Base-by-base conservation (phyloP, 768 basidiomycete species). In the Coprinellus aureogranulatus region DNA sequence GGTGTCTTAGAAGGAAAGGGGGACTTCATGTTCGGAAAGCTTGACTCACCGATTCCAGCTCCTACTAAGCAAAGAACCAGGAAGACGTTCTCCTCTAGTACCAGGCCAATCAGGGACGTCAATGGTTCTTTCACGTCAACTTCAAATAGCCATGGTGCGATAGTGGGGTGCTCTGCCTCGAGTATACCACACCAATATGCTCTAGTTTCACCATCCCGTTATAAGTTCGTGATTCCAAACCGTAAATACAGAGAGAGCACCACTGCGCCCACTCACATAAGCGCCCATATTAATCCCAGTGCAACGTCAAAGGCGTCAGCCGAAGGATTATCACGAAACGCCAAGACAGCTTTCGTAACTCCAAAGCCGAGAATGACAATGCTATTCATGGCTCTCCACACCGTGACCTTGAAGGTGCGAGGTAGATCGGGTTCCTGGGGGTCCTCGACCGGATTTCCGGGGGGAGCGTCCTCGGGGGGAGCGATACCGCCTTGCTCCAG, bases 371-470 rank as follows among this genome's bases (percentile, higher is more conserved):
- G 3, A 3, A 55, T 9, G 25, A 55, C 25, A 6, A 28, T 25
- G 25, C 39, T 47, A 30, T 55, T 55, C 11, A 47, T 46, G 1
- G 41, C 5, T 30, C 54, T 28, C 54, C 54, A 55, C 3, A 47
- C 20, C 5, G 54, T 47, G 30, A 55, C 18, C 27, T 55, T 55
- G 54, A 55, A 44, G n/a, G n/a, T n/a, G n/a, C n/a, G n/a, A n/a
- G n/a, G n/a, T n/a, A n/a, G n/a, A n/a, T n/a, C n/a, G n/a, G n/a
- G n/a, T n/a, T n/a, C n/a, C n/a, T n/a, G n/a, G n/a, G n/a, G n/a
- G n/a, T n/a, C n/a, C n/a, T n/a, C n/a, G n/a, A n/a, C n/a, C n/a
- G n/a, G n/a, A n/a, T n/a, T n/a, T n/a, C n/a, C n/a, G n/a, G n/a
- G n/a, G n/a, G n/a, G n/a, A n/a, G n/a, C n/a, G n/a, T n/a, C n/a